Conservation (phyloP, 768 basidiomycete genomes). For the Botryobasidium botryosum region DNA sequence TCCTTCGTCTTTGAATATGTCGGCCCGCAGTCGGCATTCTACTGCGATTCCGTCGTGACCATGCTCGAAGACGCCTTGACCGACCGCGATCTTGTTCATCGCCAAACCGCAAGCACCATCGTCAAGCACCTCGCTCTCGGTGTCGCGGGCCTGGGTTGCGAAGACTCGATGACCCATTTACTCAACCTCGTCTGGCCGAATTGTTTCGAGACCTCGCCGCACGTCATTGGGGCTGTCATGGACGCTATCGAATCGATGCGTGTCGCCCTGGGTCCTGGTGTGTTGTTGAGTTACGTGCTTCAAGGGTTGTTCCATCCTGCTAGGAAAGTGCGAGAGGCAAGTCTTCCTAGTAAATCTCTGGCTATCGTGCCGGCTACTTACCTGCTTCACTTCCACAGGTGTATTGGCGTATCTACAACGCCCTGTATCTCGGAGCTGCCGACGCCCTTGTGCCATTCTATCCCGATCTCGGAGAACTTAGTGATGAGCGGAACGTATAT, state of each 20-base stretch:
- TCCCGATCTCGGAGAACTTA: constrained; percentile 77
- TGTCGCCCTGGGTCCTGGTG: constrained; percentile 84
- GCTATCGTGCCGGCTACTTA: neutral
- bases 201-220: constrained; percentile 95
- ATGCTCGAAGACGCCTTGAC: constrained; percentile 98
- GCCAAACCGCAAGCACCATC: constrained; percentile 95
- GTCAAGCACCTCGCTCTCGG: constrained; percentile 96
- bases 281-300: constrained; percentile 78
- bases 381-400: constrained; percentile 22
- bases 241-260: constrained; percentile 97
- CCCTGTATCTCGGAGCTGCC: constrained; percentile 75
- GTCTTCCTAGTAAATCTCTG: constrained; percentile 12
- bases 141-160: constrained; percentile 90
- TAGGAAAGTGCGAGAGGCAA: constrained; percentile 85
- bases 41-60: constrained; percentile 91
- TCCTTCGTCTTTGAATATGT: constrained; percentile 99
- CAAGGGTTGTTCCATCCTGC: constrained; percentile 97
- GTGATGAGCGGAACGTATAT: constrained; percentile 80
- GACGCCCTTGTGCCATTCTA: constrained; percentile 94
- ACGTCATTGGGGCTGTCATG: constrained; percentile 97
- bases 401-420: constrained; percentile 94
- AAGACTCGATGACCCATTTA: constrained; percentile 93
- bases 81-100: constrained; percentile 94
- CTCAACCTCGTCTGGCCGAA: constrained; percentile 99
- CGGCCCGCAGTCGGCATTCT: constrained; percentile 90